These are phyloP conservation scores for Boletus reticuloceps DNA, from an alignment of 768 basidiomycete species.

Conservation along the genomic window DNA sequence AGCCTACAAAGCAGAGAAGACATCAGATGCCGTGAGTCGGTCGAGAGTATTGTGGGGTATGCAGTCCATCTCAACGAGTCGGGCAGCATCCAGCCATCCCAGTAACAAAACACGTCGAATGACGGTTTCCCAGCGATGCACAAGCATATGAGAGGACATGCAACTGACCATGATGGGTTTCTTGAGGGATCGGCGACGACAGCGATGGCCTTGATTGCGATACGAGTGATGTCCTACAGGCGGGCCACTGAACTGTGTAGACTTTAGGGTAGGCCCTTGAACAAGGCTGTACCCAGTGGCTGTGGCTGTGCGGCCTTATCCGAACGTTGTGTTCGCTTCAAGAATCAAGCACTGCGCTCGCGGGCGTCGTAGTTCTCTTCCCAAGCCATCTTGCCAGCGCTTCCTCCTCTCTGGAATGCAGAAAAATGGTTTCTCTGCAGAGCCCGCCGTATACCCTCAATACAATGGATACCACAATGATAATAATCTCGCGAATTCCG, in stretches of 20 bases:
- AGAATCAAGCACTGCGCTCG: not conserved
- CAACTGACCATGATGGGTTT: constrained; percentile 33
- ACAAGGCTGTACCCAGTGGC: constrained; percentile 3
- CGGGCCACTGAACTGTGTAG: not conserved
- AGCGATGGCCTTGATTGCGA: constrained; percentile 24
- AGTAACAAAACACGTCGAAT: not conserved
- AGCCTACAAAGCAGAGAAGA: constrained; percentile 50
- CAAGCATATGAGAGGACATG: not conserved
- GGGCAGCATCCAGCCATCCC: constrained; percentile 28
- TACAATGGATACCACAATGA: constrained; percentile 17
- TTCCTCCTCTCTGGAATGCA: constrained; percentile 20
- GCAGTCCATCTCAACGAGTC: constrained; percentile 17
- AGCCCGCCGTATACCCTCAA: constrained; percentile 15
- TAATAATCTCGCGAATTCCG: constrained; percentile 13
- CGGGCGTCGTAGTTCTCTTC: not conserved
- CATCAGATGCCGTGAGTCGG: constrained; percentile 13
- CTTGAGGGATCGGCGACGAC: constrained; percentile 26
- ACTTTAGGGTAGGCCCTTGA: constrained; percentile 26
- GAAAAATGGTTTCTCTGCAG: constrained; percentile 7
- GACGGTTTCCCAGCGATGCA: not conserved
- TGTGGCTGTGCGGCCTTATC: too few species aligned
- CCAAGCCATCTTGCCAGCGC: not conserved
- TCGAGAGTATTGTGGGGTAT: constrained; percentile 1
- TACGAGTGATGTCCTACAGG: not conserved
- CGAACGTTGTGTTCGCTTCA: too few species aligned